These are phyloP conservation scores for Filobasidium uniguttulatum DNA, from an alignment of 1,284 basidiomycete genomes.

Conservation along the genomic window DNA sequence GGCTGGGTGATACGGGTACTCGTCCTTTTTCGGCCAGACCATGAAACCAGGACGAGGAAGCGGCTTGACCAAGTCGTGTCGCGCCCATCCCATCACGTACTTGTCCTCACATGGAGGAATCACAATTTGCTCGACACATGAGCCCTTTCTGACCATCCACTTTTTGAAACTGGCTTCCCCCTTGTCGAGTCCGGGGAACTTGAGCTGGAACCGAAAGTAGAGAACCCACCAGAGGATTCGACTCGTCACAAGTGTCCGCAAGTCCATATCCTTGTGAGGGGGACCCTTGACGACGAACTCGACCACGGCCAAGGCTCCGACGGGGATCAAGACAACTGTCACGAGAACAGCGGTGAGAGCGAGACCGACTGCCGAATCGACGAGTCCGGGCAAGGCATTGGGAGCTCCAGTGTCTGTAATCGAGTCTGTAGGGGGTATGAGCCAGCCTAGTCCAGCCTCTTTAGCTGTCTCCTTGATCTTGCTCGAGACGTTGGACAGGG, in stretches of 20 bases:
- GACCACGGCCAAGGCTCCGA: too few relatives aligned
- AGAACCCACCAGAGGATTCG: constrained; percentile 3
- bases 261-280: background rate
- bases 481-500: too few relatives aligned
- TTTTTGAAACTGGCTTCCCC: background rate
- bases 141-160: constrained; percentile 3
- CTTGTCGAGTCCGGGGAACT: background rate
- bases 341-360: background rate
- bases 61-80: constrained; percentile 2
- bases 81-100: constrained; percentile 8
- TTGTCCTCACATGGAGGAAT: constrained; percentile 2
- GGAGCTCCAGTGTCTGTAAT: background rate
- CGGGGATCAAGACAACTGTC: background rate
- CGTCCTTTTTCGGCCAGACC: constrained; percentile 2
- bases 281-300: background rate
- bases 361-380: background rate
- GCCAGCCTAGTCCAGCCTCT: too few relatives aligned
- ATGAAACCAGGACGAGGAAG: constrained; percentile 11
- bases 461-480: too few relatives aligned
- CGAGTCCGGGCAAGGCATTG: background rate
- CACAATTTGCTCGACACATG: background rate
- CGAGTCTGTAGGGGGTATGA: background rate
- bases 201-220: background rate
- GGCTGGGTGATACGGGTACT: background rate
- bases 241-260: background rate